Conservation (phyloP, 2,329 filamentous ascomycete genomes). For the Clarireedia sp. region DNA sequence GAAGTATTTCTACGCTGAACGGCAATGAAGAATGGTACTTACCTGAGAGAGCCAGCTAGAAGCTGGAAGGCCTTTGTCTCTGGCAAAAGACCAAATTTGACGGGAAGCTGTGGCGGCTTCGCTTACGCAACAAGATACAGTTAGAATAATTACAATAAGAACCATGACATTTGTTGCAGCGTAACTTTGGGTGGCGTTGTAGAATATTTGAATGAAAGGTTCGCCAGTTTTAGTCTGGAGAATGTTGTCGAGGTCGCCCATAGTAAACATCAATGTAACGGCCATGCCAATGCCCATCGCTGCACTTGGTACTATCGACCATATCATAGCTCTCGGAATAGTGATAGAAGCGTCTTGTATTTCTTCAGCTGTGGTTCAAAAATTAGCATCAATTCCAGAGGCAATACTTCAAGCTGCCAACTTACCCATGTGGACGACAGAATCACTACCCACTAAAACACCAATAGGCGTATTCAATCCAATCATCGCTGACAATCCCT, state of each 20-base stretch:
- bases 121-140: constrained; percentile 32
- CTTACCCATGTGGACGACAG: constrained; percentile 31
- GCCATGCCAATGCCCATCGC: constrained; percentile 32
- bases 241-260: constrained; percentile 29
- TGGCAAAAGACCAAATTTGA: constrained; percentile 35
- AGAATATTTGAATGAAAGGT: constrained; percentile 30
- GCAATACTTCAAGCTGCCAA: neutral
- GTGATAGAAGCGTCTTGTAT: constrained; percentile 38
- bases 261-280: constrained; percentile 32
- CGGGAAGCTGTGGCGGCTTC: constrained; percentile 30
- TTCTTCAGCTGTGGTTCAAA: constrained; percentile 34
- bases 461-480: constrained; percentile 31
- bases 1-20: constrained; percentile 24
- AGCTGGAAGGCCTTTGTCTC: constrained; percentile 36
- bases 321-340: constrained; percentile 37
- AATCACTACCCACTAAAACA: constrained; percentile 17
- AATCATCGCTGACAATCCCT: constrained; percentile 31
- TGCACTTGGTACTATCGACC: constrained; percentile 31
- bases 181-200: constrained; percentile 17
- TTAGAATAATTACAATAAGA: constrained; percentile 33
- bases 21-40: constrained; percentile 17
- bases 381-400: neutral
- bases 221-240: constrained; percentile 27
- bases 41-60: constrained; percentile 32
- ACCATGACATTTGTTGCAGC: constrained; percentile 40